Conservation (phyloP, 768 basidiomycete species). For the Gloeostereum incarnatum region DNA sequence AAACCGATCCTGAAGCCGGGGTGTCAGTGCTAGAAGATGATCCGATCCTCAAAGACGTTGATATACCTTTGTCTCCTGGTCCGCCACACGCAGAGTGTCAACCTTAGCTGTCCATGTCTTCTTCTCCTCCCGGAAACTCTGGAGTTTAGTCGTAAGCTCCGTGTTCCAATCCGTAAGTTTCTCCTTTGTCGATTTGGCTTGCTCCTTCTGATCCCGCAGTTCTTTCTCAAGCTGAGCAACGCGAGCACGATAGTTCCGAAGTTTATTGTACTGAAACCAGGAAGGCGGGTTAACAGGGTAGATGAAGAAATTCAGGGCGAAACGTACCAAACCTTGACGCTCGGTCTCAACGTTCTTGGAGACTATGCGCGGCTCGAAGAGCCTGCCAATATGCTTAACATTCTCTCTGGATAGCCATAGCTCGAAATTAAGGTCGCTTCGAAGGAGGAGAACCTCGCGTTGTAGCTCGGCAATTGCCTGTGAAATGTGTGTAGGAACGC, state of each 20-base stretch:
- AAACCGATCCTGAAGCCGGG: constrained; percentile 47
- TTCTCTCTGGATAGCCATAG: constrained; percentile 78
- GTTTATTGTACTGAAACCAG: constrained; percentile 59
- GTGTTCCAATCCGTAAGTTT: constrained; percentile 81
- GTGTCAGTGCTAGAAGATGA: constrained; percentile 2
- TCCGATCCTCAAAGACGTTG: neutral
- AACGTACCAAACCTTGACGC: constrained; percentile 67
- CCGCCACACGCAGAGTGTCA: constrained; percentile 53
- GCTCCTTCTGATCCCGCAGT: constrained; percentile 62
- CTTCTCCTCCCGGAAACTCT: constrained; percentile 71
- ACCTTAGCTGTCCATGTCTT: constrained; percentile 68
- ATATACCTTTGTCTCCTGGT: constrained; percentile 61
- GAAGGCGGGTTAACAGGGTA: neutral
- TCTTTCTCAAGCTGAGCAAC: constrained; percentile 60
- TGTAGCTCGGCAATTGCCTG: constrained; percentile 66
- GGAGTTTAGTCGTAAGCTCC: constrained; percentile 70
- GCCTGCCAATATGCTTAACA: constrained; percentile 70
- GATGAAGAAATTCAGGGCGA: neutral
- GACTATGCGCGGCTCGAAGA: constrained; percentile 66
- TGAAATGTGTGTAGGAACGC: constrained; percentile 39
- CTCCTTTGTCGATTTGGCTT: constrained; percentile 63
- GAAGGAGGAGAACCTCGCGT: constrained; percentile 62
- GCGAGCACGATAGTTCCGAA: constrained; percentile 66
- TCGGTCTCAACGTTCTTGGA: constrained; percentile 74
- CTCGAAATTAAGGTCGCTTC: constrained; percentile 82